Evolutionary conservation across 2,329 filamentous ascomycete species (phyloP).

Genomic region (Leptographium flavum): DNA sequence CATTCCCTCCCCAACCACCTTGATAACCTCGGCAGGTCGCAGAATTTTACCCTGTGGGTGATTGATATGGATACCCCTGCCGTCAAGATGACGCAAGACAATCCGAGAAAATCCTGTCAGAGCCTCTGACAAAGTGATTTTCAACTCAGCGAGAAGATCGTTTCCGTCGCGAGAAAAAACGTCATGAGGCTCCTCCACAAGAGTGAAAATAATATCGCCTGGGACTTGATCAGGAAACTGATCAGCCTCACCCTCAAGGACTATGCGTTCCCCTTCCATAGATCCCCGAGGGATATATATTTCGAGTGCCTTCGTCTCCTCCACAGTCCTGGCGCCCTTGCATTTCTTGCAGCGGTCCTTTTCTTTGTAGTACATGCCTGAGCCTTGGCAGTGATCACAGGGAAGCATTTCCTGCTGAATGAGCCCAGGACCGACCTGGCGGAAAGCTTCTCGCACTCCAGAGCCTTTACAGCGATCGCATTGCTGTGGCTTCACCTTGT

Average conservation of each 20-base stretch:
- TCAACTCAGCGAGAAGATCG: slow-evolving; percentile 70
- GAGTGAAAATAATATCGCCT: slow-evolving; percentile 82
- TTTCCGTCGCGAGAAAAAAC: slow-evolving; percentile 70
- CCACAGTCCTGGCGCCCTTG: slow-evolving; percentile 77
- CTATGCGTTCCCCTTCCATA: slow-evolving; percentile 76
- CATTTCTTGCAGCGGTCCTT: slow-evolving; percentile 99
- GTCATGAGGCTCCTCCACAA: slow-evolving; percentile 70
- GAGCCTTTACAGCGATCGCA: slow-evolving; percentile 77
- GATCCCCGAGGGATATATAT: slow-evolving; percentile 88
- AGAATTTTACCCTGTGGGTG: slow-evolving; percentile 73
- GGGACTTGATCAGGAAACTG: slow-evolving; percentile 79
- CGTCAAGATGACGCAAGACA: slow-evolving; percentile 84
- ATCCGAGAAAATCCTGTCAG: slow-evolving; percentile 81
- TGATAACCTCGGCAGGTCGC: slow-evolving; percentile 71
- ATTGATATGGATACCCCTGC: slow-evolving; percentile 70
- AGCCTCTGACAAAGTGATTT: slow-evolving; percentile 70
- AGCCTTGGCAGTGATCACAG: slow-evolving; percentile 72
- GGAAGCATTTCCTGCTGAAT: slow-evolving; percentile 66
- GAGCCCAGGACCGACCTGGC: slow-evolving; percentile 74
- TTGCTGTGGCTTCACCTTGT: slow-evolving; percentile 70
- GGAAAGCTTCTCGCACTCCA: slow-evolving; percentile 62
- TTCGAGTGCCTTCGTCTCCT: slow-evolving; percentile 88
- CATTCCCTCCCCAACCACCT: slow-evolving; percentile 85
- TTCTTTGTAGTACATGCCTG: slow-evolving; percentile 79
- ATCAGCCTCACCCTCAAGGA: slow-evolving; percentile 86